Base-by-base conservation (phyloP, 2,329 filamentous ascomycete genomes). In the Salinomyces thailandicus region DNA sequence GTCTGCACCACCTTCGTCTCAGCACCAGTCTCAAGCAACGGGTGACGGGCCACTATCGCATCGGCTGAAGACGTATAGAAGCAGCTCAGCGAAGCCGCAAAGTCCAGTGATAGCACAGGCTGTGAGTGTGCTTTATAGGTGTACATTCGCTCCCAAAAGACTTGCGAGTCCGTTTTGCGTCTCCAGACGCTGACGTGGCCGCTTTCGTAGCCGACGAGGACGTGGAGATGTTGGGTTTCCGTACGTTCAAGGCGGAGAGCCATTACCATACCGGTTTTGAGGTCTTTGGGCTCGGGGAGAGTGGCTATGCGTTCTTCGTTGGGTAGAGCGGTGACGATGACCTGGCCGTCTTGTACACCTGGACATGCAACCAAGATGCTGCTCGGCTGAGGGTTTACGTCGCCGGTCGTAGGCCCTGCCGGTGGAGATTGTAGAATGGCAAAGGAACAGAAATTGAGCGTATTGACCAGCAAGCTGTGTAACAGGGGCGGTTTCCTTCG, bases 371-470 rank as follows among this genome's bases (percentile, higher is more conserved):
- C 58, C 4, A 93, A 62, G 16, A 48, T 37, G 14, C 8, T 42
- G 37, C 13, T 41, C 34, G 20, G 3, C 16, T 22, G 24, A 6
- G 18, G 7, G 4, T 3, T 18, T n/a, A 12, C 14, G 16, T 33
- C 17, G 16, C 11, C 9, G 2, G 14, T 18, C 7, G 31, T 18
- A 12, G 9, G 8, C 9, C 9, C 4, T 31, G 28, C 3, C 8
- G 12, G 9, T 13, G 28, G 12, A 12, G 28, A 8, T 9, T 31
- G 2, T 11, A 24, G 17, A 5, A 36, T 36, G 2, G 81, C 71
- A 57, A 94, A 94, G 2, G 81, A 73, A 57, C 91, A 98, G 57
- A 96, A 98, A 55, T 96, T 98, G 64, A 96, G 74, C 1, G 89
- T 85, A 54, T 95, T 95, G 29, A 96, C 85, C 4, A 82, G 70